Evolutionary conservation across 257 asterid species (phyloP), one percentile per base, ranked within the genome.

Genomic region (Handroanthus guayacan): DNA sequence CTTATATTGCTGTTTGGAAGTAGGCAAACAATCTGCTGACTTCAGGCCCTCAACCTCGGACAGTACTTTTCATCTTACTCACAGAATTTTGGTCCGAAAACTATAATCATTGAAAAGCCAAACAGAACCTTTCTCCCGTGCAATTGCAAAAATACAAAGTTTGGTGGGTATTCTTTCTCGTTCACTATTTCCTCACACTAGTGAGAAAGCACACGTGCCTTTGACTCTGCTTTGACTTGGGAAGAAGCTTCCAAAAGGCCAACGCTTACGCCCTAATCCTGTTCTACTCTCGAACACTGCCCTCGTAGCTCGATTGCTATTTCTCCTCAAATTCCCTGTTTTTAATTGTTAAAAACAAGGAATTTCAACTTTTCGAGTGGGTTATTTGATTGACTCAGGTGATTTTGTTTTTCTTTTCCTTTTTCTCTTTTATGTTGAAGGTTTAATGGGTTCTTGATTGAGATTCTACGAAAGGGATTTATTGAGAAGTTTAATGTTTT

Each of bases 201-300:
- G 72, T 65, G 9, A 34, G 6, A 36, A 73, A 56, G 9, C 81
- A 69, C 87, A 79, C 87, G 87, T 80, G 87, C 58, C 75, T 69
- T 88, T 86, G 90, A 86, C 89, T 71, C 51, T 51, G 3, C 34
- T 45, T 31, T 57, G 89, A 86, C 92, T 70, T 58, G 3, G 39
- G 18, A 71, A 77, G 90, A 88, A 88, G 76, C 90, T 84, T 86
- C 90, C 78, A 68, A 67, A 78, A 34, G 68, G 72, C 78, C 72
- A 47, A 18, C 77, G 47, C 55, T 47, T 74, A 67, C 77, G 84
- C 86, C 89, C 84, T 83, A 81, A 82, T 70, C 56, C 34, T 13
- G 67, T 72, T 64, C 69, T 76, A 54, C 81, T 41, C 61, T 64
- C 84, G 51, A n/a, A 37, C 80, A 62, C 82, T 67, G 14, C 77